Base-by-base conservation (phyloP, 2,329 filamentous ascomycete species). In the Emericellopsis cladophorae region DNA sequence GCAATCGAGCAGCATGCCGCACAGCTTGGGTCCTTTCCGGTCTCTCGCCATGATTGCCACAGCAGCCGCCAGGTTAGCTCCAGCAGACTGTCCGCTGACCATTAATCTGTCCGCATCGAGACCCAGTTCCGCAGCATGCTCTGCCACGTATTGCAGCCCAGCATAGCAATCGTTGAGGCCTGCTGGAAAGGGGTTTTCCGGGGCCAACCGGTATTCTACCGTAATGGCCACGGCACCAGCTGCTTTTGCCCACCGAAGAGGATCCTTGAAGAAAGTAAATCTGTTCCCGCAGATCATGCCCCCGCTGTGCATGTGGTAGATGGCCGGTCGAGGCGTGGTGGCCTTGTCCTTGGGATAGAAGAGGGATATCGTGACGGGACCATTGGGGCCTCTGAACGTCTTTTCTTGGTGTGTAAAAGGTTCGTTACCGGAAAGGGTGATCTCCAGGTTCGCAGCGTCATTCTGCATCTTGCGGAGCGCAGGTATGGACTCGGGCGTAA, bases 61-160 rank as follows among this genome's bases (percentile, higher is more conserved):
- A 7, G 52, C 55, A 1, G 64, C 60, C 0, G 62, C 63, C 1
- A 70, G 49, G 2, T 57, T 59, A 12, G 58, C 67, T 2, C 67
- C 68, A 0, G 61, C 67, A 24, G 60, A 65, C 34, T 61, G 58
- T 4, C 66, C 67, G 39, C 59, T 56, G 34, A 69, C 46, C 14
- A 58, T 57, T 40, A 72, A 57, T 8, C 57, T 54, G 1, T 45
- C 44, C 0, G 54, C 51, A 46, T 70, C 64, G 42, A 70, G 52
- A 5, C 54, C 55, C n/a, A 70, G 54, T 18, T 62, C 53, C 0
- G 35, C 43, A 4, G 62, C 57, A 43, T 70, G 53, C 21, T 53
- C 40, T 36, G 51, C 43, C 4, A 68, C 44, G 57, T 61, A 69
- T 5, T 50, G 26, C 16, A 68, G 39, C 1, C 48, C 49, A 4